These are phyloP conservation scores for Torulaspora quercuum DNA, from an alignment of 805 yeast species.

Conservation along the genomic window DNA sequence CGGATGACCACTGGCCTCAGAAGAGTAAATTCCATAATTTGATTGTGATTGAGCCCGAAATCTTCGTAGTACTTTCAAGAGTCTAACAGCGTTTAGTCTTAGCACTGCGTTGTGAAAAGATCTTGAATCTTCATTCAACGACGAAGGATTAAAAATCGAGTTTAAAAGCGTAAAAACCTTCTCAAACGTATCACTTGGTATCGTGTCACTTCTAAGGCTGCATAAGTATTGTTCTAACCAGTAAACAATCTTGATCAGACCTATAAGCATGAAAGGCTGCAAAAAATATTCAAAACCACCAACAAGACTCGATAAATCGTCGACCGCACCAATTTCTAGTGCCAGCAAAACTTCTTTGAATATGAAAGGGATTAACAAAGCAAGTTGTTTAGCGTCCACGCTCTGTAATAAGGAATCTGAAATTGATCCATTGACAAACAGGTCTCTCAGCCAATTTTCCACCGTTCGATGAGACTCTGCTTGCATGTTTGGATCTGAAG, in stretches of 20 bases:
- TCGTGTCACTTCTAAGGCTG: constrained; percentile 25
- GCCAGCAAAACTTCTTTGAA: constrained; percentile 70
- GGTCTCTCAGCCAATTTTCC: constrained; percentile 73
- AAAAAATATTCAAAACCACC: constrained; percentile 85
- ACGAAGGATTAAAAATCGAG: constrained; percentile 42
- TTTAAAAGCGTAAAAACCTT: constrained; percentile 41
- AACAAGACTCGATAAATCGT: constrained; percentile 56
- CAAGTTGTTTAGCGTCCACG: constrained; percentile 62
- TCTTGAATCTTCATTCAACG: constrained; percentile 45
- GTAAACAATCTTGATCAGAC: constrained; percentile 51
- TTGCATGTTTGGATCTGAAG: constrained; percentile 26
- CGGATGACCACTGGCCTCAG: constrained; percentile 32
- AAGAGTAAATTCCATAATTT: constrained; percentile 33
- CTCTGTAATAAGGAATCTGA: constrained; percentile 76
- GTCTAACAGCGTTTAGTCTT: constrained; percentile 28
- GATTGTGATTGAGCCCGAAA: constrained; percentile 27
- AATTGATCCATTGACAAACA: constrained; percentile 80
- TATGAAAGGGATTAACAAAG: constrained; percentile 66
- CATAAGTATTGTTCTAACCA: constrained; percentile 47
- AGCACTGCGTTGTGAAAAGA: constrained; percentile 44
- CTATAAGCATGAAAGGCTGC: constrained; percentile 68
- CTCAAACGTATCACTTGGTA: constrained; percentile 32
- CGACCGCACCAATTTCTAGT: constrained; percentile 45
- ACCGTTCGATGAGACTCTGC: constrained; percentile 37
- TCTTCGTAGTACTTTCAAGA: constrained; percentile 26